Conservation (phyloP, 352 stramenopile species). For the Pythium aphanidermatum region DNA sequence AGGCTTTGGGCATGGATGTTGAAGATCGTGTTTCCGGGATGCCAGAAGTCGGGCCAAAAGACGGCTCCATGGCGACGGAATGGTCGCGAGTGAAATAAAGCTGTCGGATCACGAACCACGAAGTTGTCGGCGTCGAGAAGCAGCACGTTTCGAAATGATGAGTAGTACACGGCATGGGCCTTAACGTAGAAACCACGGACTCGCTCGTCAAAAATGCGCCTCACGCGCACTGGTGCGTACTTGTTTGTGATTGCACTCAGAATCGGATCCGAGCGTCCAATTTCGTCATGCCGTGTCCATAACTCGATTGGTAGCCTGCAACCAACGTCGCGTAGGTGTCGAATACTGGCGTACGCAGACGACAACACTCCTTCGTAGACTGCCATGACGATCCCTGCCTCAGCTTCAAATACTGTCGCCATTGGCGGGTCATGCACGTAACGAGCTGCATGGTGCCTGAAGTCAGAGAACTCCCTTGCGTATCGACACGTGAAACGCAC, state of each 20-base stretch:
- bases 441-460: constrained; percentile 28
- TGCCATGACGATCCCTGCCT: constrained; percentile 27
- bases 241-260: constrained; percentile 13
- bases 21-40: constrained; percentile 30
- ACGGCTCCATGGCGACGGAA: constrained; percentile 22
- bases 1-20: constrained; percentile 27
- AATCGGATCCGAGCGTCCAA: constrained; percentile 14
- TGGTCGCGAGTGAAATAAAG: constrained; percentile 16
- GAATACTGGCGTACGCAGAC: constrained; percentile 22
- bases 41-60: constrained; percentile 36
- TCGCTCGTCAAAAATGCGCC: constrained; percentile 19
- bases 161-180: constrained; percentile 28
- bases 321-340: constrained; percentile 17
- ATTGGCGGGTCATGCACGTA: constrained; percentile 65
- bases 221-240: constrained; percentile 21
- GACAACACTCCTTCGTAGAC: constrained; percentile 24
- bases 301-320: constrained; percentile 26
- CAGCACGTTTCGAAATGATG: constrained; percentile 23
- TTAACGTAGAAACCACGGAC: constrained; percentile 26
- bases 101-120: constrained; percentile 19
- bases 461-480: constrained; percentile 48
- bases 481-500: constrained; percentile 65
- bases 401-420: not conserved
- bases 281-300: constrained; percentile 25
- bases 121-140: constrained; percentile 34